Conservation (phyloP, 2,329 filamentous ascomycete genomes). For the Aspergillus sp. region DNA sequence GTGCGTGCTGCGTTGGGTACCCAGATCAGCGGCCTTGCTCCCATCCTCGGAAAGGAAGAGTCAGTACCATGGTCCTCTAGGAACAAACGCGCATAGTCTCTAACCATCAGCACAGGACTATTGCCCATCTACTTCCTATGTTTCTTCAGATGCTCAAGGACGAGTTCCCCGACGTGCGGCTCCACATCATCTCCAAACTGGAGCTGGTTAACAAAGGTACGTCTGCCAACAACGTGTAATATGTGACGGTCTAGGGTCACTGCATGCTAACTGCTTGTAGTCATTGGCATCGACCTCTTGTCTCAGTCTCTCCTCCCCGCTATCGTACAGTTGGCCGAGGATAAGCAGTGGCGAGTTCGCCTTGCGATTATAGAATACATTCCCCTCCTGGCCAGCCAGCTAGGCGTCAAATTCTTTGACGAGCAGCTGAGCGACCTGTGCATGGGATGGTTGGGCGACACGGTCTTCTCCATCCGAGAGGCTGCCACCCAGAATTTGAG, state of each 20-base stretch:
- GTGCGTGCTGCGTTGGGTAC: conserved; percentile 93
- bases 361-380: conserved; percentile 99
- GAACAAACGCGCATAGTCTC: background rate
- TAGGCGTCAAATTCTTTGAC: conserved; percentile 97
- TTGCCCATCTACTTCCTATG: conserved; percentile 95
- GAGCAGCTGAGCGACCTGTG: conserved; percentile 93
- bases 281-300: conserved; percentile 95
- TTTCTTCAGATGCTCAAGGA: conserved; percentile 99
- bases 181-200: conserved; percentile 99
- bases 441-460: conserved; percentile 98
- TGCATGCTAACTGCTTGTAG: conserved; percentile 44
- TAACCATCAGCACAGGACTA: conserved; percentile 63
- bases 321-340: conserved; percentile 94
- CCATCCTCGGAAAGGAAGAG: conserved; percentile 97
- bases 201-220: conserved; percentile 96
- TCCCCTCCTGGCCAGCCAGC: conserved; percentile 87
- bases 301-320: conserved; percentile 95
- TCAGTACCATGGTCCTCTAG: conserved; percentile 46
- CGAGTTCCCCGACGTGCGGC: conserved; percentile 94
- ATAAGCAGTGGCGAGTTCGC: conserved; percentile 98
- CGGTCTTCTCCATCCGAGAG: conserved; percentile 97
- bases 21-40: conserved; percentile 93
- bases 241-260: background rate
- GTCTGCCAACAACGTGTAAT: conserved; percentile 17
- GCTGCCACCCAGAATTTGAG: conserved; percentile 96